These are phyloP conservation scores for Starmerella cellae DNA, from an alignment of 805 yeast genomes.

Conservation along the genomic window DNA sequence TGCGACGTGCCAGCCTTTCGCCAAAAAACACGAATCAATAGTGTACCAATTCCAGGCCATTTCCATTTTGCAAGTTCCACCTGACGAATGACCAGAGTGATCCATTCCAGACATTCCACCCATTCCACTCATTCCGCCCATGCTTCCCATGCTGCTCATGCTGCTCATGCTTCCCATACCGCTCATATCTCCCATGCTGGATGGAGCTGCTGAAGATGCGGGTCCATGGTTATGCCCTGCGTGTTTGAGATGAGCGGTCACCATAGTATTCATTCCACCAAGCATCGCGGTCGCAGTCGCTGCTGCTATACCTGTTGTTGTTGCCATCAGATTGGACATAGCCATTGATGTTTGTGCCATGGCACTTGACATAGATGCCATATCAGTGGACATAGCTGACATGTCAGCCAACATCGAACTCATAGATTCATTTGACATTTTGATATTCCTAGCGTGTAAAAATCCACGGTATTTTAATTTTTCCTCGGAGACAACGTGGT, in stretches of 20 bases:
- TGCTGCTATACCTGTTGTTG: constrained; percentile 1
- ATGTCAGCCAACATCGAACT: constrained; percentile 15
- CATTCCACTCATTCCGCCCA: constrained; percentile 13
- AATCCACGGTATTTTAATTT: too few species aligned
- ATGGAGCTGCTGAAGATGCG: too few species aligned
- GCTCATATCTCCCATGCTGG: constrained; percentile 5
- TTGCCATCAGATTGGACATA: constrained; percentile 3
- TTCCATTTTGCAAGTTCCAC: constrained; percentile 25
- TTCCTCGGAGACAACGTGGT: too few species aligned
- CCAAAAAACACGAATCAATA: constrained; percentile 50
- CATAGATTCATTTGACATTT: too few species aligned
- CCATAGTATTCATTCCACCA: not conserved
- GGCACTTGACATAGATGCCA: constrained; percentile 13
- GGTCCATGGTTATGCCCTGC: constrained; percentile 4
- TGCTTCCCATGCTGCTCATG: not conserved
- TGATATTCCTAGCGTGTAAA: too few species aligned
- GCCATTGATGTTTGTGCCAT: constrained; percentile 7
- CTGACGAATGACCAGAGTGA: not conserved
- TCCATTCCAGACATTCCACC: constrained; percentile 14
- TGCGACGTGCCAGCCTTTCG: constrained; percentile 49
- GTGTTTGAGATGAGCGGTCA: not conserved
- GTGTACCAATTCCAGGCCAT: constrained; percentile 72
- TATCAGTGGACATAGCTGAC: constrained; percentile 17
- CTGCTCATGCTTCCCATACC: constrained; percentile 5
- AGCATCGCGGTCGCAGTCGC: constrained; percentile 7